A percentile compares a stretch with the other conserved stretches of the same genome.
phyloP scores from a whole-genome alignment of 306 rosid species.

The Abrus precatorius region DNA sequence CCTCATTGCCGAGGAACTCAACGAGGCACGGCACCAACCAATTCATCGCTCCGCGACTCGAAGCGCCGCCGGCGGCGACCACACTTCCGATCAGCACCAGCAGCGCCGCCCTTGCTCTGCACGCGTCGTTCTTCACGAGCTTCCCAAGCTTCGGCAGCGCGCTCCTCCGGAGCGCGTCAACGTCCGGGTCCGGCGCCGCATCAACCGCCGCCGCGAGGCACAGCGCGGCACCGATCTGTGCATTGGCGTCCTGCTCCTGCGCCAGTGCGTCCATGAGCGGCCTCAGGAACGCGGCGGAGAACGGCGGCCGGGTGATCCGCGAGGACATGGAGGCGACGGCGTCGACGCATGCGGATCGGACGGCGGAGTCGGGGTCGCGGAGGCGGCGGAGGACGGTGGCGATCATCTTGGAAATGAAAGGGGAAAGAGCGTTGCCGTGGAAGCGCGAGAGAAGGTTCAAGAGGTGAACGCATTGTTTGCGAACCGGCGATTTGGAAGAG shows the following conservation, averaged over 20 bases:
- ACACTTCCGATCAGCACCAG: constrained; percentile 79
- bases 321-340: constrained; percentile 84
- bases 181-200: constrained; percentile 80
- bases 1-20: constrained; percentile 78
- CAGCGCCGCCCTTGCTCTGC: constrained; percentile 83
- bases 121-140: constrained; percentile 77
- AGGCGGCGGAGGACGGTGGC: constrained; percentile 86
- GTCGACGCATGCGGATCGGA: constrained; percentile 84
- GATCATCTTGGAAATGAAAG: constrained; percentile 79
- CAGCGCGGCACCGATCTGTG: constrained; percentile 96
- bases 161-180: constrained; percentile 61
- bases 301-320: constrained; percentile 74
- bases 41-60: constrained; percentile 69
- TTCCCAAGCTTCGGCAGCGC: constrained; percentile 77
- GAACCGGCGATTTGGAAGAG: constrained; percentile 82
- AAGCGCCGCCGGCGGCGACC: constrained; percentile 77
- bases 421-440: constrained; percentile 85
- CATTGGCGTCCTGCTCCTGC: constrained; percentile 77
- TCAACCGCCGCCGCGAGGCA: constrained; percentile 92
- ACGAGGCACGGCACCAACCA: constrained; percentile 86
- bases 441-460: constrained; percentile 65
- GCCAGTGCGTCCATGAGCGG: constrained; percentile 88
- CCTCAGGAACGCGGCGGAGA: constrained; percentile 66
- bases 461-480: constrained; percentile 83
- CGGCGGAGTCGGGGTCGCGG: constrained; percentile 83